phyloP scores from a whole-genome alignment of 2,329 filamentous ascomycete genomes.

The Amauroascus verrucosus region DNA sequence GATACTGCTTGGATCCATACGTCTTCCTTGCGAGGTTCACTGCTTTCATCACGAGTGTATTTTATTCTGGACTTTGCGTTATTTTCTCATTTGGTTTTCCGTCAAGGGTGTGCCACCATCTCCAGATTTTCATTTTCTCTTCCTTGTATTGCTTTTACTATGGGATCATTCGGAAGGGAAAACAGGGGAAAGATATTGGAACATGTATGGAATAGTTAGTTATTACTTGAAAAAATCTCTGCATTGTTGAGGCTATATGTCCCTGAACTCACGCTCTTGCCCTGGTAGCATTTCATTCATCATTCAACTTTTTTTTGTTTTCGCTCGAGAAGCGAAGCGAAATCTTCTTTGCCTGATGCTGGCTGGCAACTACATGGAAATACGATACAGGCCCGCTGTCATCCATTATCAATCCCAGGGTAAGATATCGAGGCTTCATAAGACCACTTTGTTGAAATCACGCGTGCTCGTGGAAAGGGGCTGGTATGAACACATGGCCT shows the following conservation, averaged over 20 bases:
- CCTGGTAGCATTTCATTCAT: background rate
- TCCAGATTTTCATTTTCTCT: background rate
- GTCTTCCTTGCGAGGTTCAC: background rate
- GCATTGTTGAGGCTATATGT: background rate
- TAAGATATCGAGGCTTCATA: background rate
- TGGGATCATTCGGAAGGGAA: background rate
- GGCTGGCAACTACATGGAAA: background rate
- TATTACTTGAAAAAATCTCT: background rate
- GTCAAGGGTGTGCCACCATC: background rate
- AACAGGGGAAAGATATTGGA: conserved; percentile 2
- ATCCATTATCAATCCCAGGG: background rate
- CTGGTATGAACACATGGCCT: background rate
- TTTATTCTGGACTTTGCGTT: background rate
- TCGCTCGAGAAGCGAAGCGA: background rate
- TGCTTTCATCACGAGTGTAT: background rate
- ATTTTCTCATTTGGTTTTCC: background rate
- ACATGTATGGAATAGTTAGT: background rate
- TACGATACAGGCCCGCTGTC: background rate
- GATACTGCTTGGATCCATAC: background rate
- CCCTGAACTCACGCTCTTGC: background rate
- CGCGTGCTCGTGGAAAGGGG: background rate
- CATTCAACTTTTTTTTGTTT: background rate
- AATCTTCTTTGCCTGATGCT: background rate
- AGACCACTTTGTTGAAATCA: background rate
- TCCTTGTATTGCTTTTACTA: background rate